Conservation (phyloP, 2,329 filamentous ascomycete species). For the Exophiala sideris region DNA sequence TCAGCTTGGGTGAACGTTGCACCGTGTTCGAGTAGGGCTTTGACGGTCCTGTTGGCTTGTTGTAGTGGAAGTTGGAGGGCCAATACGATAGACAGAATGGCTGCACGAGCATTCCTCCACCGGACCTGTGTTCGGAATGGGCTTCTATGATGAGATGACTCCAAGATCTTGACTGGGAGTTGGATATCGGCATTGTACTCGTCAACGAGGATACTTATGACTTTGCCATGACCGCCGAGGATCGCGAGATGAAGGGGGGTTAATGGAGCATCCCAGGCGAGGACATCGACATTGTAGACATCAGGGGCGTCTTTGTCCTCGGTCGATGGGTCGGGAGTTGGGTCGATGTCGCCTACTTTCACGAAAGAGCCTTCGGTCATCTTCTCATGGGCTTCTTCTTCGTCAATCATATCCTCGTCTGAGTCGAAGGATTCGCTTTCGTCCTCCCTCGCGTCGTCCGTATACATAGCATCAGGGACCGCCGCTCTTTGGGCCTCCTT, state of each 20-base stretch:
- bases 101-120: constrained; percentile 47
- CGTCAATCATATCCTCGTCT: constrained; percentile 41
- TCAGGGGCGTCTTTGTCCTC: constrained; percentile 67
- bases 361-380: constrained; percentile 71
- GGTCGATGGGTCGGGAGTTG: constrained; percentile 42
- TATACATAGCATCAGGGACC: constrained; percentile 4
- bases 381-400: constrained; percentile 38
- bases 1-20: constrained; percentile 73
- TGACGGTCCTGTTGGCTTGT: constrained; percentile 63
- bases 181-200: constrained; percentile 74
- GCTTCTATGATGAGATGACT: constrained; percentile 32
- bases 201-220: constrained; percentile 66
- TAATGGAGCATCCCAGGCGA: constrained; percentile 75
- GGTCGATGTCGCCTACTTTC: constrained; percentile 51
- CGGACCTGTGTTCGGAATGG: too few relatives aligned
- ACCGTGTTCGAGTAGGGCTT: constrained; percentile 64
- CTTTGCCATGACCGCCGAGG: constrained; percentile 64
- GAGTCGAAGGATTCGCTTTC: constrained; percentile 34
- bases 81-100: constrained; percentile 68
- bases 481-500: constrained; percentile 24
- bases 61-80: constrained; percentile 61
- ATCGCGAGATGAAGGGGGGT: constrained; percentile 79
- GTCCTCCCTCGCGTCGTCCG: constrained; percentile 20
- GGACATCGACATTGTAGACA: constrained; percentile 71
- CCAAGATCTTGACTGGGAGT: constrained; percentile 66